Base-by-base conservation (phyloP, 2,329 filamentous ascomycete species). In the Metarhizium humberi region DNA sequence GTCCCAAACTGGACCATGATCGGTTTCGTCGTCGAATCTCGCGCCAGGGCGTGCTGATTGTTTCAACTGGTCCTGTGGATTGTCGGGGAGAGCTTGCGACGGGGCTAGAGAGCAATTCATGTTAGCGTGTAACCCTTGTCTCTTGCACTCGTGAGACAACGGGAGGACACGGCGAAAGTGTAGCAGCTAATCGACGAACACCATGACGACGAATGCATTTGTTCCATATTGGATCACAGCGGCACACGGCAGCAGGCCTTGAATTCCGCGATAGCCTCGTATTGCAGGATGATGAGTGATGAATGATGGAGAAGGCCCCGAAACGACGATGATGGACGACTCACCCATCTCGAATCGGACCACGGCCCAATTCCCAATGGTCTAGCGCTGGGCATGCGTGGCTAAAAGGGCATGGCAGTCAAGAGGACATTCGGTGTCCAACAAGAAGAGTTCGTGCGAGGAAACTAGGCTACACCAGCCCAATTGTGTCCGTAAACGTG, bases 71-170 rank as follows among this genome's bases (percentile, higher is more conserved):
- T 81, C 78, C 66, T 75, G 73, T 61, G 73, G 67, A 66, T 78
- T 76, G 66, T 82, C 80, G 69, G 78, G 75, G 74, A 77, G 72
- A 73, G 78, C 75, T 75, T 82, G 79, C 69, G 79, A 81, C 75
- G 78, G 77, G 74, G 78, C 80, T 83, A 64, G 16, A 50, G 42
- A 25, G 11, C 11, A 11, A 40, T 16, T 11, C 16, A 47, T 42
- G 53, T 54, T 54, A 55, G 53, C 25, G 46, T 6, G 55, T 61
- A 34, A 38, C 42, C 47, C 20, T 38, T 13, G 20, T 50, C 20
- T 32, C 43, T 49, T 50, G 38, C 29, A 20, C 46, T 49, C 38
- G 50, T 52, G 52, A 57, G 18, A 52, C 50, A 38, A 34, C 45
- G n/a, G 25, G 34, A 46, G n/a, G 50, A 30, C n/a, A 36, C 36